These are phyloP conservation scores for Mycena rebaudengoi DNA, from an alignment of 768 basidiomycete genomes.

Conservation along the genomic window DNA sequence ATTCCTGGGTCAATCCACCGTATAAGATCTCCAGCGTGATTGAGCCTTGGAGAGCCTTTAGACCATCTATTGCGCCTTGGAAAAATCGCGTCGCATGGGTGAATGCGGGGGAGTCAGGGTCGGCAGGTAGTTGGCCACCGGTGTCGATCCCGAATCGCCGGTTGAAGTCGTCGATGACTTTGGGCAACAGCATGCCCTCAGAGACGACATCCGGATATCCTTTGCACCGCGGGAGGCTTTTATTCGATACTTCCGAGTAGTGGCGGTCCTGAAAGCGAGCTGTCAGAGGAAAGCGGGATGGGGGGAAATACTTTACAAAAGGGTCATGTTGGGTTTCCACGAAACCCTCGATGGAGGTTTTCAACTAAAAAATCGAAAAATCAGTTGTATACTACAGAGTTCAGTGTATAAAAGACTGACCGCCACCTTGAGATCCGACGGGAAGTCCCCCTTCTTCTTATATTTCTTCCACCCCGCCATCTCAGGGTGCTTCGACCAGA, in stretches of 20 bases:
- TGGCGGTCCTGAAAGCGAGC: constrained; percentile 5
- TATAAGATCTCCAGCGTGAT: constrained; percentile 39
- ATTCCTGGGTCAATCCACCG: constrained; percentile 41
- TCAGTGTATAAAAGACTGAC: constrained; percentile 1
- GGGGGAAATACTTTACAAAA: too few relatives aligned
- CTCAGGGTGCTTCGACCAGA: constrained; percentile 32
- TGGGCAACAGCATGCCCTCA: constrained; percentile 26
- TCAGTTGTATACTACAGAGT: too few relatives aligned
- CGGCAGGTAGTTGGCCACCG: constrained; percentile 7
- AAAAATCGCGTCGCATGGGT: constrained; percentile 37
- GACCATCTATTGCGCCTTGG: constrained; percentile 31
- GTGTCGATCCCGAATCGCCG: constrained; percentile 20
- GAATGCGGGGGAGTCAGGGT: constrained; percentile 32
- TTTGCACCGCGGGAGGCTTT: constrained; percentile 7
- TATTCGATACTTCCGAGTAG: constrained; percentile 6
- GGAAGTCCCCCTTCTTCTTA: not conserved
- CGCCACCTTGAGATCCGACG: not conserved
- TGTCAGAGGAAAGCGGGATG: too few relatives aligned
- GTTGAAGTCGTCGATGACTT: constrained; percentile 33
- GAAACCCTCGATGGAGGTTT: constrained; percentile 21
- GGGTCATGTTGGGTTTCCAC: constrained; percentile 38
- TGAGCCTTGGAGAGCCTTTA: constrained; percentile 31
- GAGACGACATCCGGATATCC: constrained; percentile 24
- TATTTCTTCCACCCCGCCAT: constrained; percentile 27
- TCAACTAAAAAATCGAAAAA: constrained; percentile 20